A percentile compares a stretch with the other conserved stretches of the same genome.
These are phyloP conservation scores for Podila verticillata DNA, from an alignment of 192 early-diverging fungal genomes.

Conservation along the genomic window DNA sequence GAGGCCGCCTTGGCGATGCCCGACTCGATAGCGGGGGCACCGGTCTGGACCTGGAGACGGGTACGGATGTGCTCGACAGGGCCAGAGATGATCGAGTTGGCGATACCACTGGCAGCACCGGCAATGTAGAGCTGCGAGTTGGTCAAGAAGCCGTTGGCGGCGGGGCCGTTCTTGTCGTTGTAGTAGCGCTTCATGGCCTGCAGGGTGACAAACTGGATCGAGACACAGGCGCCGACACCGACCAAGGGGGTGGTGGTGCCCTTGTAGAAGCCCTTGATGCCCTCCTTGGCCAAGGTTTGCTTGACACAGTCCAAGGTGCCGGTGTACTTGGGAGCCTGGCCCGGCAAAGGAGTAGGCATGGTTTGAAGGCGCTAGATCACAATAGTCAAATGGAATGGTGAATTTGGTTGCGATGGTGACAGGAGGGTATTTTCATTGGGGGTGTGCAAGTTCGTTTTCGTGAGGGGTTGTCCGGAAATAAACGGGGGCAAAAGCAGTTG, in stretches of 20 bases:
- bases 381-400: neutral
- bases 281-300: constrained; percentile 85
- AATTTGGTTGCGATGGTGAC: neutral
- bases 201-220: constrained; percentile 95
- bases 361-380: constrained; percentile 85
- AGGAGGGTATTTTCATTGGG: neutral
- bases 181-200: constrained; percentile 90
- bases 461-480: neutral
- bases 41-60: constrained; percentile 92
- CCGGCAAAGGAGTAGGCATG: constrained; percentile 73
- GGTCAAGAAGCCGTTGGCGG: constrained; percentile 62
- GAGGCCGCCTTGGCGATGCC: constrained; percentile 14
- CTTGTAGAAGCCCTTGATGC: constrained; percentile 88
- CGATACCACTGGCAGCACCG: constrained; percentile 87
- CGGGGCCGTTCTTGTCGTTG: constrained; percentile 62
- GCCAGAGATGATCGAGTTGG: constrained; percentile 89
- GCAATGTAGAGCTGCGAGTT: constrained; percentile 85
- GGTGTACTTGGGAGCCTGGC: constrained; percentile 73
- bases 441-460: neutral
- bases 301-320: constrained; percentile 90
- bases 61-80: constrained; percentile 98
- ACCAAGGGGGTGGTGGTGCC: constrained; percentile 94
- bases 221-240: constrained; percentile 95
- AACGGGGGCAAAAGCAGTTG: neutral
- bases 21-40: constrained; percentile 44